phyloP scores from a whole-genome alignment of 345 rosid species.

The Eucalyptus sideroxylon region DNA sequence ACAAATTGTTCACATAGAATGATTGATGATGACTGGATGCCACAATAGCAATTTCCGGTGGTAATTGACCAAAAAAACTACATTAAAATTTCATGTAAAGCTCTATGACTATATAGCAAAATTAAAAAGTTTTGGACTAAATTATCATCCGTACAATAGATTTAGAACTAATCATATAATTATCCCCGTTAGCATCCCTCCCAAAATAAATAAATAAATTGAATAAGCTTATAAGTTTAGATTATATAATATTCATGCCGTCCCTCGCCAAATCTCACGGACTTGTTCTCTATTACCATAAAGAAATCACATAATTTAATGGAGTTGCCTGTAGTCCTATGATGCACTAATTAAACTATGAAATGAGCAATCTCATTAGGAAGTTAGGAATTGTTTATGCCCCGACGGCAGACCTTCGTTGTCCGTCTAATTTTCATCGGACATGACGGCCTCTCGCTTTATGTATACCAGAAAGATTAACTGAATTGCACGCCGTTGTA shows the following conservation, averaged over 20 bases:
- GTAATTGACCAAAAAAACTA: rapidly evolving
- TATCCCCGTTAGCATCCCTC: too few relatives aligned
- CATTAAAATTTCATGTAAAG: too few relatives aligned
- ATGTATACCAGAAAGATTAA: neutral
- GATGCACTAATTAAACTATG: neutral
- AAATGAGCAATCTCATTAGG: neutral
- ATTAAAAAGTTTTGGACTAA: rapidly evolving
- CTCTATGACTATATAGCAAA: too few relatives aligned
- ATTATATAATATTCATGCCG: neutral
- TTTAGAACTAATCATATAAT: too few relatives aligned
- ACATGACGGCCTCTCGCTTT: neutral
- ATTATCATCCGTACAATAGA: rapidly evolving
- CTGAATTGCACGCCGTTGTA: neutral
- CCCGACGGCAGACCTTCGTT: neutral
- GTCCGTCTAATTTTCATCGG: neutral
- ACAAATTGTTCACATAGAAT: too few relatives aligned
- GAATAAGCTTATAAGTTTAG: neutral
- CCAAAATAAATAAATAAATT: too few relatives aligned
- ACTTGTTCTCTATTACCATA: neutral
- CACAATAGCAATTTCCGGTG: rapidly evolving
- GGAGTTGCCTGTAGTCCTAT: neutral
- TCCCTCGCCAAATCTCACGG: neutral
- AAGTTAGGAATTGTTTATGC: neutral
- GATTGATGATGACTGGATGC: rapidly evolving
- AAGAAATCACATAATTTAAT: neutral